These are phyloP conservation scores for Phytophthora brassicae DNA, from an alignment of 352 stramenopile species.

Conservation along the genomic window DNA sequence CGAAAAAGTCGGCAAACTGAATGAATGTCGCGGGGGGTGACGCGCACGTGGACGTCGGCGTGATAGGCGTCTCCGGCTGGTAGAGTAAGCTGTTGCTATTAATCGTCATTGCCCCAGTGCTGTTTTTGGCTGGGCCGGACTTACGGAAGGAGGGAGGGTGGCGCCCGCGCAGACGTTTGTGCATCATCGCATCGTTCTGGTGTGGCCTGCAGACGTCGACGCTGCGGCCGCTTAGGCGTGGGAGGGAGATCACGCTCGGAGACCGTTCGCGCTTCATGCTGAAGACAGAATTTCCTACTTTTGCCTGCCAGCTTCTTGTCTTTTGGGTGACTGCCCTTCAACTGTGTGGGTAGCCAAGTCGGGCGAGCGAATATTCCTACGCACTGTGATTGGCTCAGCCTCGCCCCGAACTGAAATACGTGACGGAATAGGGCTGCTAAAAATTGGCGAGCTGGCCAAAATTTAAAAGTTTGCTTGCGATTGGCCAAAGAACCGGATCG, in stretches of 20 bases:
- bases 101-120: neutral
- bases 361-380: constrained; percentile 3
- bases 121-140: neutral
- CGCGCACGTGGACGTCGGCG: constrained; percentile 19
- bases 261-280: constrained; percentile 57
- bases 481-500: constrained; percentile 1
- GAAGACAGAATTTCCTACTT: no score
- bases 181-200: constrained; percentile 33
- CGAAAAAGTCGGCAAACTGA: constrained; percentile 41
- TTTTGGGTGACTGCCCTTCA: neutral
- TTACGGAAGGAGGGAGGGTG: constrained; percentile 24
- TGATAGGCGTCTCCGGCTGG: constrained; percentile 10
- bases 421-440: neutral
- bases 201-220: constrained; percentile 28
- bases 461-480: constrained; percentile 2
- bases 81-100: neutral
- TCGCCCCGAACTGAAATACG: neutral
- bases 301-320: neutral
- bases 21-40: constrained; percentile 14
- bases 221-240: constrained; percentile 25
- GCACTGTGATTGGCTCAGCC: constrained; percentile 1
- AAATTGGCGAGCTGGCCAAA: neutral
- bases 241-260: constrained; percentile 27
- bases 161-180: constrained; percentile 46
- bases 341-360: constrained; percentile 3